Evolutionary conservation across 768 basidiomycete genomes (phyloP).

Genomic region (Pleurotus tuoliensis): DNA sequence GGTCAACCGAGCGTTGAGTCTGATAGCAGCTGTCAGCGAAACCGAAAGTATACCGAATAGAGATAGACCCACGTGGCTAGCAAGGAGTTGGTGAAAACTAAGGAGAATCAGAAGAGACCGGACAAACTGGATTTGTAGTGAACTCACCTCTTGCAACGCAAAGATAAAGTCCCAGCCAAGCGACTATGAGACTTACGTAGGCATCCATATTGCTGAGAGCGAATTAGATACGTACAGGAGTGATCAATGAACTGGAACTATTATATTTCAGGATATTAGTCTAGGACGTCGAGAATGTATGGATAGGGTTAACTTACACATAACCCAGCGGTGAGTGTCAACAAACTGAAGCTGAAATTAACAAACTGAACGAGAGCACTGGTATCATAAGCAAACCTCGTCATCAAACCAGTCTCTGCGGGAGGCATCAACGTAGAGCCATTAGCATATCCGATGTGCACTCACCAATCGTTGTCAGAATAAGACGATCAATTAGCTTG

Average conservation of each 20-base stretch:
- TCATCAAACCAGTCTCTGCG: not conserved
- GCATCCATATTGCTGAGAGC: not conserved
- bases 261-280: not conserved
- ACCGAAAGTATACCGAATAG: not conserved
- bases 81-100: not conserved
- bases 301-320: not conserved
- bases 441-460: no score
- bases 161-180: not conserved
- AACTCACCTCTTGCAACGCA: not conserved
- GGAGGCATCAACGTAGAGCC: not conserved
- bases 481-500: conserved; percentile 7
- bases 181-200: not conserved
- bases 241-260: not conserved
- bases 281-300: not conserved
- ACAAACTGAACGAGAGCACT: not conserved
- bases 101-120: not conserved
- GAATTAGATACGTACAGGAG: not conserved
- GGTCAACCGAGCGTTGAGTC: not conserved
- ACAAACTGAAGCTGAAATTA: not conserved
- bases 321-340: not conserved
- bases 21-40: not conserved
- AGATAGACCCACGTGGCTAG: not conserved
- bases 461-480: not conserved
- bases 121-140: not conserved
- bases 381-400: not conserved